Base-by-base conservation (phyloP, 805 yeast genomes). In the Saccharomycopsis sp. region DNA sequence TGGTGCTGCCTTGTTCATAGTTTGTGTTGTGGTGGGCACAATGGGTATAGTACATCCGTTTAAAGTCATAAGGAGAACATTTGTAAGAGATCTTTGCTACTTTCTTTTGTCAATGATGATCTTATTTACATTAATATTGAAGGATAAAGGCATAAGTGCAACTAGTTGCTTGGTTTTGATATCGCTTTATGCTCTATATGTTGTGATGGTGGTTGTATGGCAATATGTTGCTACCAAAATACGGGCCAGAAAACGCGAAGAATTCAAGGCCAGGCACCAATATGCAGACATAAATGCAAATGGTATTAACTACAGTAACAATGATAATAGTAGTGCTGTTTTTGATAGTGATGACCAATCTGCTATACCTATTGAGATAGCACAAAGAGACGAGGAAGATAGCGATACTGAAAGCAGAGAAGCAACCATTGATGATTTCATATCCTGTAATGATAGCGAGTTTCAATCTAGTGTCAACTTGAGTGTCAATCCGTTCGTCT, bases 1-100 rank as follows among this genome's bases (percentile, higher is more conserved):
- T 35, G 98, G 99, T 0, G 94, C 97, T 1, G 88, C 96, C 0
- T 81, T 87, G 52, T 91, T 94, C 67, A 82, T 92, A 17, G 78
- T 87, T 2, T 83, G 93, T 1, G 86, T 89, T 12, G 88, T 93
- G 0, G 76, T 89, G 23, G 98, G 98, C 0, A 69, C 83, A 0
- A 87, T 93, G 81, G 86, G 89, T 0, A 69, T 91, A 0, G 69
- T 84, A 0, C 76, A 79, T 42, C 92, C 96, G 0, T 84, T 85
- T 61, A 71, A 78, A 56, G 87, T 89, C 20, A 66, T 68, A 25
- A 60, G 63, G 47, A 59, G 60, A 24, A 62, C 72, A 41, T 88
- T 90, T 66, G 47, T 83, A 3, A 74, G 86, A 61, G 97, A 93
- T 68, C 64, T 82, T 0, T 63, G 70, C 0, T 80, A 87, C 64